Evolutionary conservation across 2,329 filamentous ascomycete species (phyloP), one percentile per base, ranked within the genome.

Genomic region (Stagonosporopsis rhizophila): DNA sequence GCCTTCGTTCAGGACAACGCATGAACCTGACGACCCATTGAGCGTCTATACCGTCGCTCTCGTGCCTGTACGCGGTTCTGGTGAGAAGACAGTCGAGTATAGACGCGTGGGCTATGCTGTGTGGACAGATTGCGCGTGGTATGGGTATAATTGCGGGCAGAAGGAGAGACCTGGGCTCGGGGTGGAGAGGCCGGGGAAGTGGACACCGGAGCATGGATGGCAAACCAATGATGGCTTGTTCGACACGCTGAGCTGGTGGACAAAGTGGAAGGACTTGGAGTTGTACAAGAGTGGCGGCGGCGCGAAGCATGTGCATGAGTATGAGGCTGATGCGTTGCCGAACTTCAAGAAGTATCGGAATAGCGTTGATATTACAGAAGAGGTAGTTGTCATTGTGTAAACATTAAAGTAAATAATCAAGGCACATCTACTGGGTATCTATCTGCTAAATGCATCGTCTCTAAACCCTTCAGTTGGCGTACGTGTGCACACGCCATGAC

Each of bases 41-140:
- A 37, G 14, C 2, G 44, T 46, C 2, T 37, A 37, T 9, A 25
- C 30, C 14, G 1, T 46, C 1, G 44, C 30, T 2, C 32, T 46
- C 2, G 20, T 46, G n/a, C 44, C 30, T 17, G 19, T 23, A n/a
- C 14, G 8, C 4, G 23, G 17, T 4, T 12, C 35, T 17, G 35
- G 45, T 15, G n/a, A 27, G 7, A 23, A 42, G 2, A 20, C 39
- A 7, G 7, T n/a, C 9, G 30, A 42, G n/a, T 50, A 42, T 23
- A 19, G 47, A 8, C 47, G 47, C 17, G 39, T 50, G 9, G 47
- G 47, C 5, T 37, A 42, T n/a, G 39, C 47, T 15, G 38, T 50
- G 15, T 50, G 47, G 47, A 37, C 11, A 6, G 28, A 50, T n/a
- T 50, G 47, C 15, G 47, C 47, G 25, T 50, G 47, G 39, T 50